Evolutionary conservation across 257 asterid genomes (phyloP).

Genomic region (Voacanga thouarsii): DNA sequence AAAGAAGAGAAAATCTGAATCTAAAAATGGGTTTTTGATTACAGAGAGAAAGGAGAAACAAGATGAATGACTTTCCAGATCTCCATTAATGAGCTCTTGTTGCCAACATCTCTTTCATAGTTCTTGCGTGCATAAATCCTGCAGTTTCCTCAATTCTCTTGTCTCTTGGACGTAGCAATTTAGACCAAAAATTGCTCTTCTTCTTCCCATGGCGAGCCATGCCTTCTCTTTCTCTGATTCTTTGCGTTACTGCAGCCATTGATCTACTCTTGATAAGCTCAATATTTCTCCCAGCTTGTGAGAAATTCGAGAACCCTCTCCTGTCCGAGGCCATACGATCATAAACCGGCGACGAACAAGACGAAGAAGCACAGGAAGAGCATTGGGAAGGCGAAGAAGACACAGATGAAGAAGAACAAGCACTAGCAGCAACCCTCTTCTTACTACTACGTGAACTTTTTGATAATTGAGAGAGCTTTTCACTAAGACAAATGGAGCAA

Average conservation of each 20-base stretch:
- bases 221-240: conserved; percentile 26
- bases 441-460: conserved; percentile 19
- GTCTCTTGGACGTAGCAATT: conserved; percentile 33
- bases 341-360: conserved; percentile 48
- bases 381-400: conserved; percentile 52
- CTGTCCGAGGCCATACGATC: conserved; percentile 8
- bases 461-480: conserved; percentile 43
- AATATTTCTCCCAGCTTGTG: conserved; percentile 17
- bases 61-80: conserved; percentile 1
- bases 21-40: background rate
- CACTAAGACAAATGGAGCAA: conserved; percentile 59
- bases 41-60: background rate
- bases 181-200: conserved; percentile 69
- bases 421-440: background rate
- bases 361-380: conserved; percentile 48
- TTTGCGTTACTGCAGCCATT: conserved; percentile 37
- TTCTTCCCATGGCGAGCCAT: conserved; percentile 15
- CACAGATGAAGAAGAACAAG: conserved; percentile 35
- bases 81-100: conserved; percentile 23
- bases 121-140: conserved; percentile 40
- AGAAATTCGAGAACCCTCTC: conserved; percentile 23
- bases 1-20: background rate
- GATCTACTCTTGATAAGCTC: conserved; percentile 61
- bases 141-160: conserved; percentile 13
- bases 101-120: conserved; percentile 41